These are phyloP conservation scores for Cubamyces lactineus DNA, from an alignment of 768 basidiomycete genomes.

Conservation along the genomic window DNA sequence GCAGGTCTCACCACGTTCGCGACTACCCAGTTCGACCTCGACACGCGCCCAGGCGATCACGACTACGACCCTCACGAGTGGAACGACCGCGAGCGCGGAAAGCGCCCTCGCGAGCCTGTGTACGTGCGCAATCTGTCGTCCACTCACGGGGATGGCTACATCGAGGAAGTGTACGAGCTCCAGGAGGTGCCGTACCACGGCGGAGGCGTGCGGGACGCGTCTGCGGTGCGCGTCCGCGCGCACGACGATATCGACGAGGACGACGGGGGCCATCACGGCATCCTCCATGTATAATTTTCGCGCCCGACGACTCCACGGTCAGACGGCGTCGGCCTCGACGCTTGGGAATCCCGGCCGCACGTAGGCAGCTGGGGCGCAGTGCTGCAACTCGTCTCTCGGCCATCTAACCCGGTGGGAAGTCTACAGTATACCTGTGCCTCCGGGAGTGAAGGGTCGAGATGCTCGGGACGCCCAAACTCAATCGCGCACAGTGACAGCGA, in stretches of 20 bases:
- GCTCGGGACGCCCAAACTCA: too few species aligned
- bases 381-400: too few species aligned
- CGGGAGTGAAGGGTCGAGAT: too few species aligned
- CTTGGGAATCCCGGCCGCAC: too few species aligned
- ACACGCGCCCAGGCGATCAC: not conserved
- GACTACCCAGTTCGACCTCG: not conserved
- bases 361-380: too few species aligned
- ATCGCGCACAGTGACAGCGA: too few species aligned
- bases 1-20: not conserved
- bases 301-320: too few species aligned
- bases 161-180: constrained; percentile 22
- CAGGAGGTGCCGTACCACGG: not conserved
- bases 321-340: too few species aligned
- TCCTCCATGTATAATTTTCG: not conserved
- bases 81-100: not conserved
- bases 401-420: too few species aligned
- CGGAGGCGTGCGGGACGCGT: not conserved
- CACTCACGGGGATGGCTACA: constrained; percentile 3
- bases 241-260: not conserved
- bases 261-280: not conserved
- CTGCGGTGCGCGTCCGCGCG: not conserved
- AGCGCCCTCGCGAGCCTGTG: constrained; percentile 8
- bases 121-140: constrained; percentile 11
- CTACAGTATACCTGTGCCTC: too few species aligned
- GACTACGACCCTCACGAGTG: not conserved